Evolutionary conservation across 805 yeast species (phyloP).

Genomic region (Nematodospora valgi): DNA sequence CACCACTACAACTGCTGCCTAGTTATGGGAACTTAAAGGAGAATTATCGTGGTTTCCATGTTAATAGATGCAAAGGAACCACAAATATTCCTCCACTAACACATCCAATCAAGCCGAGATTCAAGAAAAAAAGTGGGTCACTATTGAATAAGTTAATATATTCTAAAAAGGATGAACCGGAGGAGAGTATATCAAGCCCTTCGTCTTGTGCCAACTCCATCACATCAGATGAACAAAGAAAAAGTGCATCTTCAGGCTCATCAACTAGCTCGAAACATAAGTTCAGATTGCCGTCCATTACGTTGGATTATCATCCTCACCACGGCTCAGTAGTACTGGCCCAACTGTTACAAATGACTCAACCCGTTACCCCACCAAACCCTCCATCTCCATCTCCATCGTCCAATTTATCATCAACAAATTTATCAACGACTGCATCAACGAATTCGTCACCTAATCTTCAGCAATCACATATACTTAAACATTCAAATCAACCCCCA

Average conservation of each 20-base stretch:
- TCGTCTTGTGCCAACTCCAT: slow-evolving; percentile 3
- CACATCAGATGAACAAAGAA: slow-evolving; percentile 9
- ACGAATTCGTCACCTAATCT: neutral
- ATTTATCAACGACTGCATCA: slow-evolving; percentile 1
- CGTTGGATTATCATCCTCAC: slow-evolving; percentile 23
- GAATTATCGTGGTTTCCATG: slow-evolving; percentile 41
- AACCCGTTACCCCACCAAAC: no score
- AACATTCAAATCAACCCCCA: neutral
- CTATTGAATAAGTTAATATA: slow-evolving; percentile 39
- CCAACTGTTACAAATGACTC: slow-evolving; percentile 8
- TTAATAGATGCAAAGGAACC: slow-evolving; percentile 23
- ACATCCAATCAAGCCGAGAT: slow-evolving; percentile 49
- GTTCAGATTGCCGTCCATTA: slow-evolving; percentile 34
- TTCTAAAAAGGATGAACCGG: slow-evolving; percentile 26
- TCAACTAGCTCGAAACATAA: slow-evolving; percentile 27
- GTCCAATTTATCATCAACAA: slow-evolving; percentile 7
- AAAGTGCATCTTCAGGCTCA: slow-evolving; percentile 16
- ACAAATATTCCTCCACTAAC: slow-evolving; percentile 43
- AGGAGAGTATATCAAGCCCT: neutral
- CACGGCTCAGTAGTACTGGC: slow-evolving; percentile 4
- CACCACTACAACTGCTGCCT: slow-evolving; percentile 9
- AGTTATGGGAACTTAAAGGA: slow-evolving; percentile 11
- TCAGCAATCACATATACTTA: neutral
- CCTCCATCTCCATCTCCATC: slow-evolving; percentile 6
- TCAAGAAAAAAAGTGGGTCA: slow-evolving; percentile 35